Evolutionary conservation across 805 yeast species (phyloP).

Genomic region (Saccharomycopsis sp.): DNA sequence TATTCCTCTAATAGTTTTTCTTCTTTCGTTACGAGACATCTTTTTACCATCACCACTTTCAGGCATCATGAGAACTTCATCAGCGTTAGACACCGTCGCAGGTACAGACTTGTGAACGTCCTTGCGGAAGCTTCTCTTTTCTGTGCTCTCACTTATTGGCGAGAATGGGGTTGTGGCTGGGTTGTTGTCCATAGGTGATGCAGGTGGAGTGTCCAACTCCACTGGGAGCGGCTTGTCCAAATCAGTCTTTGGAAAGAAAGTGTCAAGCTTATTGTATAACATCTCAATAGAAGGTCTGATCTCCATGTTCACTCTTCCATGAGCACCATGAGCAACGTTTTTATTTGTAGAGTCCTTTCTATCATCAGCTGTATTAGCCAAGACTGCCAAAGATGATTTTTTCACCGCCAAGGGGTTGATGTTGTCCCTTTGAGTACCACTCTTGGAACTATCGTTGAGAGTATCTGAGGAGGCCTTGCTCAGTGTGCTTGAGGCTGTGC

Average conservation of each 20-base stretch:
- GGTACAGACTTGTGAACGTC: conserved; percentile 3
- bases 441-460: no score
- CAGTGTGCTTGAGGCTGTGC: no score
- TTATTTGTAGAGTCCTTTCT: no score
- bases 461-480: no score
- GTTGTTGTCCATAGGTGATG: conserved; percentile 35
- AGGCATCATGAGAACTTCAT: conserved; percentile 25
- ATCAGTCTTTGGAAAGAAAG: conserved; percentile 86
- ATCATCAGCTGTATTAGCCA: not conserved
- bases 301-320: not conserved
- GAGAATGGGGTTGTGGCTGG: conserved; percentile 17
- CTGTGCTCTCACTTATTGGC: conserved; percentile 15
- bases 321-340: no score
- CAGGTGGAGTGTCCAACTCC: conserved; percentile 57
- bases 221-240: conserved; percentile 83
- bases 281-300: conserved; percentile 93
- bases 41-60: conserved; percentile 21
- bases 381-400: no score
- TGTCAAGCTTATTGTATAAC: conserved; percentile 82
- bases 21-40: conserved; percentile 44
- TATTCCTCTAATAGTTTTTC: conserved; percentile 87
- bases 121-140: conserved; percentile 1
- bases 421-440: no score
- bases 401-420: no score
- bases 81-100: conserved; percentile 3